Percentiles rank a stretch among this genome's conserved stretches.
phyloP scores from a whole-genome alignment of 78 protist species.

The Abeoforma whisleri region DNA sequence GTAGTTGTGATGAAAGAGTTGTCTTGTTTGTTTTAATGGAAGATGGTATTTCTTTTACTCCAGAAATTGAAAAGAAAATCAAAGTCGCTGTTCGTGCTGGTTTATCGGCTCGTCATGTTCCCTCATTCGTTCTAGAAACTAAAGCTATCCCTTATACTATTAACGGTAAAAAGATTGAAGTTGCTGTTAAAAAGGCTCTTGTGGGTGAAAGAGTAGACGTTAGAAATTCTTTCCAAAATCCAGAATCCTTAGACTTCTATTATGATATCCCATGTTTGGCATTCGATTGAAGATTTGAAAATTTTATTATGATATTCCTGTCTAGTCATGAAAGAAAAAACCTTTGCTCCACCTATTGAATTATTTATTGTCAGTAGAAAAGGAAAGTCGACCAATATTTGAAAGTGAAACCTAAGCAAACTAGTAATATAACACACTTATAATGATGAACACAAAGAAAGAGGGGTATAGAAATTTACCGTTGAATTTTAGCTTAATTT shows the following conservation, averaged over 20 bases:
- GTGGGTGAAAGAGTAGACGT: background rate
- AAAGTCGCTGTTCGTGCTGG: conserved; percentile 8
- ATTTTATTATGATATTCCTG: too few relatives aligned
- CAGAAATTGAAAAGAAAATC: background rate
- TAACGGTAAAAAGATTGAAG: conserved; percentile 55
- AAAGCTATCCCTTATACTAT: conserved; percentile 35
- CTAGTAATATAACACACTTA: too few relatives aligned
- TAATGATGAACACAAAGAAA: too few relatives aligned
- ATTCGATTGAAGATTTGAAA: too few relatives aligned
- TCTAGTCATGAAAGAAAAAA: too few relatives aligned
- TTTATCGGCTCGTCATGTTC: conserved; percentile 46
- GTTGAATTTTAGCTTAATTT: too few relatives aligned
- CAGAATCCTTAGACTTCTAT: conserved; percentile 19
- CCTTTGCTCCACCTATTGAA: too few relatives aligned
- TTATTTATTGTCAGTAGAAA: too few relatives aligned
- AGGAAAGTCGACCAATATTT: too few relatives aligned
- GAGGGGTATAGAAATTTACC: too few relatives aligned
- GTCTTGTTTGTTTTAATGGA: conserved; percentile 30
- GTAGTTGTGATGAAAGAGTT: conserved; percentile 43
- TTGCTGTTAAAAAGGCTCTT: conserved; percentile 34
- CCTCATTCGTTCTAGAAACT: conserved; percentile 28
- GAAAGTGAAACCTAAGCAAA: too few relatives aligned
- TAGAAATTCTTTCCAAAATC: background rate
- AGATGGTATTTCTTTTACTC: background rate
- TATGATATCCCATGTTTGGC: too few relatives aligned